phyloP scores from a whole-genome alignment of 257 asterid genomes.

The Rehmannia glutinosa region DNA sequence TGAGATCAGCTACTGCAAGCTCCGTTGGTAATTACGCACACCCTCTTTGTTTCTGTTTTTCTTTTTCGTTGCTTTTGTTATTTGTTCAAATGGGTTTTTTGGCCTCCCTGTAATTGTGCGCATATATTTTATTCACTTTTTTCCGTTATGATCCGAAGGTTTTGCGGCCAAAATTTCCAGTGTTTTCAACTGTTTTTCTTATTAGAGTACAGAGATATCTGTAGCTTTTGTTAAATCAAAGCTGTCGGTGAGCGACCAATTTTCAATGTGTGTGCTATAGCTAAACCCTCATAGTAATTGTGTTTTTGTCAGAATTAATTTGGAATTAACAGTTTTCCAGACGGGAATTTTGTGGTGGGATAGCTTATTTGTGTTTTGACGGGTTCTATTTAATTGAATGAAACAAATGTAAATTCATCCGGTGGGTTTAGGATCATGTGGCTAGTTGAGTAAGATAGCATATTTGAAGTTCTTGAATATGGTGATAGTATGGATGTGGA shows the following conservation, averaged over 20 bases:
- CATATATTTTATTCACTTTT: not conserved
- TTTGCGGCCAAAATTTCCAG: not conserved
- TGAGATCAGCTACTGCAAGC: not conserved
- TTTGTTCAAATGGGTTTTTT: not conserved
- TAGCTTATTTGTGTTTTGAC: not conserved
- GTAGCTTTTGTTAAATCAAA: not conserved
- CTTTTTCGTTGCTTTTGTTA: not conserved
- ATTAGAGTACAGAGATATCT: not conserved
- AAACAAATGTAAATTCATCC: not conserved
- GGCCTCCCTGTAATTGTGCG: too few species aligned
- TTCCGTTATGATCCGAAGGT: not conserved
- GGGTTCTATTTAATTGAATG: not conserved
- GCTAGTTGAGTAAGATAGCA: not conserved
- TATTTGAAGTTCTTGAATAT: not conserved
- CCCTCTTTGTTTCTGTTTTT: not conserved
- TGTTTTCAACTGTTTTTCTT: not conserved
- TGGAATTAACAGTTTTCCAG: not conserved
- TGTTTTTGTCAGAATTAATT: not conserved
- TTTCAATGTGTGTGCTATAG: not conserved
- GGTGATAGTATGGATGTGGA: not conserved
- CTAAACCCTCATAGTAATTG: not conserved
- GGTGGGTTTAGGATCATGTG: not conserved
- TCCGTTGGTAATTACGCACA: slow-evolving; percentile 8
- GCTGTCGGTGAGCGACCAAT: not conserved
- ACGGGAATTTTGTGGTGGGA: not conserved